A percentile compares a stretch with the other conserved stretches of the same genome.
Evolutionary conservation across 139 green algal genomes (phyloP).

Genomic region (Chlamydomonas applanata): DNA sequence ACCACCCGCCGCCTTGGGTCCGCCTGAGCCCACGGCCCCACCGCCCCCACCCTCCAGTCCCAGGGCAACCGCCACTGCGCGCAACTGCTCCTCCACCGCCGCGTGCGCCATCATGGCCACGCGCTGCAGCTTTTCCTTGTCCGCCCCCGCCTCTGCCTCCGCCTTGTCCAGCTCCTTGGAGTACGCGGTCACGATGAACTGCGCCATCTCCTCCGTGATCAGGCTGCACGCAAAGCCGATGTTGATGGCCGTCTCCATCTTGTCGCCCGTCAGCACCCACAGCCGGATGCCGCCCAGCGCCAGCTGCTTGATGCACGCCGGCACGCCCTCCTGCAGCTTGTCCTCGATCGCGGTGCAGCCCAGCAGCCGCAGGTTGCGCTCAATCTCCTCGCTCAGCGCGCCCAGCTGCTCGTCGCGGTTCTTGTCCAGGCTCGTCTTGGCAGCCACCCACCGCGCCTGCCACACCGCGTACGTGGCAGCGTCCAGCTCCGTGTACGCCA

Average conservation of each 20-base stretch:
- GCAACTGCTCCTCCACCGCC: constrained; percentile 41
- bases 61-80: no score
- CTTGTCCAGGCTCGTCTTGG: constrained; percentile 33
- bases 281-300: constrained; percentile 84
- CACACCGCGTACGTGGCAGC: constrained; percentile 38
- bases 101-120: constrained; percentile 23
- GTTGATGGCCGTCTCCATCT: constrained; percentile 91
- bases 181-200: constrained; percentile 47
- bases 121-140: constrained; percentile 16
- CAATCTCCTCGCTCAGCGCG: constrained; percentile 61
- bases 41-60: no score
- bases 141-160: constrained; percentile 5
- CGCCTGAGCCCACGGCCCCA: no score
- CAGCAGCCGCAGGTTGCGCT: constrained; percentile 81
- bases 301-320: constrained; percentile 84
- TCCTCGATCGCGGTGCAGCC: constrained; percentile 98
- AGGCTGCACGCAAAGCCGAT: constrained; percentile 88
- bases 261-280: constrained; percentile 91
- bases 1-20: no score
- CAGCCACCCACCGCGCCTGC: constrained; percentile 25
- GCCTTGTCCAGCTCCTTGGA: constrained; percentile 30
- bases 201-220: constrained; percentile 68
- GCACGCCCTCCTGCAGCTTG: constrained; percentile 97
- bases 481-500: constrained; percentile 47
- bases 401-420: constrained; percentile 55